These are phyloP conservation scores for Nemophila menziesii DNA, from an alignment of 257 asterid species.

Conservation along the genomic window DNA sequence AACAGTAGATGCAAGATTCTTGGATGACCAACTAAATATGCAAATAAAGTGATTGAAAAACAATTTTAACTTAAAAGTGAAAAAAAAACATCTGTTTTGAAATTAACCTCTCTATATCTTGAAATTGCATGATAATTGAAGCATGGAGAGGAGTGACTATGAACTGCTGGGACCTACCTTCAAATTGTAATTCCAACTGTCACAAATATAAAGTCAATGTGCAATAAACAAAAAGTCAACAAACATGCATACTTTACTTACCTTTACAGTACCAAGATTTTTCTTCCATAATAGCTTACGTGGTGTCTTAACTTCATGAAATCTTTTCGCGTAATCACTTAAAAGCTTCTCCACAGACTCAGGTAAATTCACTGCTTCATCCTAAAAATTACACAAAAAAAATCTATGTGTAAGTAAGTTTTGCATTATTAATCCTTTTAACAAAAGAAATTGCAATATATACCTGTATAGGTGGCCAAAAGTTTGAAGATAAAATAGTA, in stretches of 20 bases:
- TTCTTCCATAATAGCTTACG: slow-evolving; percentile 94
- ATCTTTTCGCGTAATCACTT: slow-evolving; percentile 73
- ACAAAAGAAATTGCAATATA: not conserved
- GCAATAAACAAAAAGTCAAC: not conserved
- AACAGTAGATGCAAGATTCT: slow-evolving; percentile 68
- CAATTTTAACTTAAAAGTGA: not conserved
- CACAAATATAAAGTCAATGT: slow-evolving; percentile 11
- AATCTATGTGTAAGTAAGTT: too few species aligned
- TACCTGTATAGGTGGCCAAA: slow-evolving; percentile 99
- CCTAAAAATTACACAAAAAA: slow-evolving; percentile 23
- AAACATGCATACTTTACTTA: slow-evolving; percentile 22
- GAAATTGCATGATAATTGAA: slow-evolving; percentile 77
- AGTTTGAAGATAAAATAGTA: slow-evolving; percentile 84
- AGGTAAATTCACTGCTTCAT: slow-evolving; percentile 65
- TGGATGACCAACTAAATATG: slow-evolving; percentile 78
- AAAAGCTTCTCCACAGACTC: slow-evolving; percentile 57
- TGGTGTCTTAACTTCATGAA: slow-evolving; percentile 84
- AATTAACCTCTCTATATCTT: slow-evolving; percentile 72
- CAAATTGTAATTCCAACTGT: slow-evolving; percentile 93
- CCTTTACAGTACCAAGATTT: slow-evolving; percentile 97
- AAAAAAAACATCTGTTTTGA: slow-evolving; percentile 1
- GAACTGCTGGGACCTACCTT: slow-evolving; percentile 61
- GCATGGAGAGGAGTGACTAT: slow-evolving; percentile 88
- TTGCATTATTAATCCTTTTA: not conserved
- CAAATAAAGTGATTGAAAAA: not conserved